phyloP scores from a whole-genome alignment of 257 asterid species.

The Plantago major region DNA sequence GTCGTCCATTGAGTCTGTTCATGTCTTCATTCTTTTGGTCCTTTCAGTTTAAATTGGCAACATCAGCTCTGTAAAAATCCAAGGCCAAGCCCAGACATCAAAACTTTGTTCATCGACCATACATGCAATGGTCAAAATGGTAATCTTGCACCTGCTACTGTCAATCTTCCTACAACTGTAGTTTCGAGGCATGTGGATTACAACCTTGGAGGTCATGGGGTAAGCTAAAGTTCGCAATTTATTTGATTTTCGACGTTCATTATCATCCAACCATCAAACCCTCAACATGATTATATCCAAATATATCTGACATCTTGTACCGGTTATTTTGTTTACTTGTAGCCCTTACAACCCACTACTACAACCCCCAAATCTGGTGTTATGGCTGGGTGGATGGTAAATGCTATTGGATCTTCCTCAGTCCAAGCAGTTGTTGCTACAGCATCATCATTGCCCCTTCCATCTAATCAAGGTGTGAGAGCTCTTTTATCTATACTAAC shows the following conservation, averaged over 20 bases:
- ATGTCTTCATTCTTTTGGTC: constrained; percentile 15
- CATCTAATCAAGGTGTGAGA: constrained; percentile 80
- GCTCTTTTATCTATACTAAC: constrained; percentile 3
- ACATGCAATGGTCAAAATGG: constrained; percentile 84
- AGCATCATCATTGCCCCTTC: constrained; percentile 82
- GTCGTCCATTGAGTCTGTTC: neutral
- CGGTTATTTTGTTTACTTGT: constrained; percentile 24
- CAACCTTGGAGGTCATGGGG: constrained; percentile 92
- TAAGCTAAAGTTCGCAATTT: constrained; percentile 23
- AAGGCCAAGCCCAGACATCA: constrained; percentile 93
- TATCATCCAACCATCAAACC: constrained; percentile 11
- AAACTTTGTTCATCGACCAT: constrained; percentile 85
- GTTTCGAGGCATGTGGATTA: constrained; percentile 73
- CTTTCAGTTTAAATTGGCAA: constrained; percentile 94
- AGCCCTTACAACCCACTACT: constrained; percentile 90
- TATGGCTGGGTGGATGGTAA: constrained; percentile 97
- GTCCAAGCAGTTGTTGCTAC: constrained; percentile 96
- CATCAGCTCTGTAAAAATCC: constrained; percentile 97
- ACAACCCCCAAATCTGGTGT: constrained; percentile 85
- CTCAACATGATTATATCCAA: neutral
- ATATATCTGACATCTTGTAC: constrained; percentile 6
- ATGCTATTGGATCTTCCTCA: constrained; percentile 92
- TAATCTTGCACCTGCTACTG: constrained; percentile 72
- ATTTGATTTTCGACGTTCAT: constrained; percentile 1
- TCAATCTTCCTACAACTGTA: constrained; percentile 68